A percentile compares a stretch with the other conserved stretches of the same genome.
Evolutionary conservation across 371 early-diverging fungal genomes (phyloP).

Genomic region (Rhizopus delemar): DNA sequence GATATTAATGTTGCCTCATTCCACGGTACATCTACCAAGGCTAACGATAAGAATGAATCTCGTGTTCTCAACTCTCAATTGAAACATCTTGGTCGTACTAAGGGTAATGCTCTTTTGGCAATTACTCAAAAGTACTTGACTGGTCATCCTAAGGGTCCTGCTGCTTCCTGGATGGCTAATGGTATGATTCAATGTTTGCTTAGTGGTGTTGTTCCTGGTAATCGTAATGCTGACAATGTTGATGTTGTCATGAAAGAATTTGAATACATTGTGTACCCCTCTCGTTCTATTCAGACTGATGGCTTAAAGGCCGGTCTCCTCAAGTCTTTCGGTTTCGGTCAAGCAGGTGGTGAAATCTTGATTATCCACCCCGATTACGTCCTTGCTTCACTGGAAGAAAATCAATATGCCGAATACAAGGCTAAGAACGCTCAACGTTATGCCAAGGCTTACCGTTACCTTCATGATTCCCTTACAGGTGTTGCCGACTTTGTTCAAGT

Average conservation of each 20-base stretch:
- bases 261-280: conserved; percentile 85
- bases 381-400: conserved; percentile 75
- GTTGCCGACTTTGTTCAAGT: conserved; percentile 84
- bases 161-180: conserved; percentile 98
- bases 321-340: conserved; percentile 97
- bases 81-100: conserved; percentile 85
- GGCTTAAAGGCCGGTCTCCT: conserved; percentile 93
- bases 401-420: conserved; percentile 74
- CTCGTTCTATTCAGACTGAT: conserved; percentile 86
- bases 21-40: conserved; percentile 97
- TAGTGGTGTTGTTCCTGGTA: conserved; percentile 91
- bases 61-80: conserved; percentile 87
- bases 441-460: conserved; percentile 86
- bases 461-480: conserved; percentile 91
- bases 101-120: conserved; percentile 81
- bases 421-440: conserved; percentile 75
- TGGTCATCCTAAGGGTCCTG: conserved; percentile 96
- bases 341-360: conserved; percentile 93
- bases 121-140: conserved; percentile 95
- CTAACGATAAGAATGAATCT: conserved; percentile 97
- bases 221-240: conserved; percentile 95
- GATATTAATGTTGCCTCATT: conserved; percentile 96
- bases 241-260: conserved; percentile 79
- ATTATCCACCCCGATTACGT: conserved; percentile 93
- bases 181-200: conserved; percentile 87